These are phyloP conservation scores for Draba incana DNA, from an alignment of 345 rosid species.

Conservation along the genomic window DNA sequence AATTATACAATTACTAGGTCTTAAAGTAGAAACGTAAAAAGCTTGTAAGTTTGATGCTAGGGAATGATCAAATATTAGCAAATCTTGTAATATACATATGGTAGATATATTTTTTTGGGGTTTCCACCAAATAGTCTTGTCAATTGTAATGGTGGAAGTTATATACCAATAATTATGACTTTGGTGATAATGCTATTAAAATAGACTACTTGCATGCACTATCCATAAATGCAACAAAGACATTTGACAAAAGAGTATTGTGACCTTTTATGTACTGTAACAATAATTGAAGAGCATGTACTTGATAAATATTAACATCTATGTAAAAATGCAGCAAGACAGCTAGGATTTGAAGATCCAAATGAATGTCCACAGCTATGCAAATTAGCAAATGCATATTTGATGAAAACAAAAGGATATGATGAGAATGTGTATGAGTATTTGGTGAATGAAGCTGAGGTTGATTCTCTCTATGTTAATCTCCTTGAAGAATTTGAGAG, in stretches of 20 bases:
- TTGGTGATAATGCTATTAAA: no score
- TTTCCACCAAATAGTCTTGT: no score
- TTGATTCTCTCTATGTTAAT: conserved; percentile 59
- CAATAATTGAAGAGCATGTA: not conserved
- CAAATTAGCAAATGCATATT: conserved; percentile 64
- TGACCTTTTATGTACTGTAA: not conserved
- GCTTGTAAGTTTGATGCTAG: no score
- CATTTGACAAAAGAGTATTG: not conserved
- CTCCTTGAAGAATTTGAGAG: conserved; percentile 78
- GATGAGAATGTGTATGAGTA: conserved; percentile 61
- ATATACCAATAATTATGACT: no score
- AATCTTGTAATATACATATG: no score
- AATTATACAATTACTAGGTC: no score
- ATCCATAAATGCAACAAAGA: conserved; percentile 12
- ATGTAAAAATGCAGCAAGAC: conserved; percentile 58
- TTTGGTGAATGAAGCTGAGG: conserved; percentile 55
- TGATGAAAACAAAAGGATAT: conserved; percentile 57
- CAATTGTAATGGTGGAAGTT: no score
- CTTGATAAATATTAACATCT: not conserved
- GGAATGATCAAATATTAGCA: no score
- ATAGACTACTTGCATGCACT: not conserved
- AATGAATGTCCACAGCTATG: conserved; percentile 68
- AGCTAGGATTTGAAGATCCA: conserved; percentile 74
- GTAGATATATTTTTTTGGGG: no score
- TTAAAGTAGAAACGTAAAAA: no score